Percentiles rank a stretch among this genome's conserved stretches.
phyloP scores from a whole-genome alignment of 805 yeast species.

The Candida sphagnicola region DNA sequence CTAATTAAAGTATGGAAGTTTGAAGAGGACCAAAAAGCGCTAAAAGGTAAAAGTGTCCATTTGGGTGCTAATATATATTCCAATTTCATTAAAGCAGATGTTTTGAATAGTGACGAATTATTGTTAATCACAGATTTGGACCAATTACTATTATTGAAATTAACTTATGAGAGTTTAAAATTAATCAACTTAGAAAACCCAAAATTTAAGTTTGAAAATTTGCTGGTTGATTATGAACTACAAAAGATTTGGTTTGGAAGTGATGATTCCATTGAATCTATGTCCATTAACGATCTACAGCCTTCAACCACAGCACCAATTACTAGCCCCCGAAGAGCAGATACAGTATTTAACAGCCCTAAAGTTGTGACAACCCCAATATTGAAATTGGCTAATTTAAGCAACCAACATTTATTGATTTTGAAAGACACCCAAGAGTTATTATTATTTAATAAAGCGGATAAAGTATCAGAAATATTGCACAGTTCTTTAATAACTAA shows the following conservation, averaged over 20 bases:
- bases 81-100: constrained; percentile 43
- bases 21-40: constrained; percentile 21
- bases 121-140: constrained; percentile 29
- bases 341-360: constrained; percentile 19
- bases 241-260: constrained; percentile 25
- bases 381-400: constrained; percentile 24
- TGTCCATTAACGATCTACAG: constrained; percentile 11
- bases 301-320: constrained; percentile 3
- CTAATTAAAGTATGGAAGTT: constrained; percentile 61
- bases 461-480: constrained; percentile 13
- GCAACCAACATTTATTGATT: constrained; percentile 22
- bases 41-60: constrained; percentile 59
- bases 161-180: constrained; percentile 17
- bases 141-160: constrained; percentile 28
- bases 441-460: constrained; percentile 17
- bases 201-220: constrained; percentile 13
- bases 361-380: constrained; percentile 10
- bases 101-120: constrained; percentile 32
- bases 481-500: constrained; percentile 34
- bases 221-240: constrained; percentile 15
- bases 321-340: constrained; percentile 12
- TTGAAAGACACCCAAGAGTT: constrained; percentile 37
- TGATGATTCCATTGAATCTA: constrained; percentile 8
- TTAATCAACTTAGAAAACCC: constrained; percentile 14
- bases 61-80: constrained; percentile 47